Conservation (phyloP, 1,284 basidiomycete genomes). For the Phaffia rhodozyma region DNA sequence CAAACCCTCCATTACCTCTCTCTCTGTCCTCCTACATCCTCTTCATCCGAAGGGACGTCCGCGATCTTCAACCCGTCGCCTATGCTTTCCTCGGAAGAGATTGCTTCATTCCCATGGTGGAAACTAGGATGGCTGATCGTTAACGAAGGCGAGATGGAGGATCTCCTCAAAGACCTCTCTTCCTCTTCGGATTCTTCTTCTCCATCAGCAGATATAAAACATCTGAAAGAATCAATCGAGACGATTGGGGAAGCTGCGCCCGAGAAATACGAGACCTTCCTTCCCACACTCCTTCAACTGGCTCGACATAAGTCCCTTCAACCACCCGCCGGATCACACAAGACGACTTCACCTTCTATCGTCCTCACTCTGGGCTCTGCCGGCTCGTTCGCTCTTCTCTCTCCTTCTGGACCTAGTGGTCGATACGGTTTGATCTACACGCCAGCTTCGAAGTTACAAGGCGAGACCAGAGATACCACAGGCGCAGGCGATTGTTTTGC, state of each 20-base stretch:
- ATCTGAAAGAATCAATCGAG: too few relatives aligned
- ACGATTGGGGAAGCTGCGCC: constrained; percentile 13
- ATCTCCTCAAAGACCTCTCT: constrained; percentile 24
- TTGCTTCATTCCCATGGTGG: constrained; percentile 39
- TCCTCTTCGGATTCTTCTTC: not conserved
- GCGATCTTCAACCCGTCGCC: constrained; percentile 47
- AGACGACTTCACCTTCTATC: constrained; percentile 19
- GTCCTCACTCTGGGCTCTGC: constrained; percentile 31
- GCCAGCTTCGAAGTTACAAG: constrained; percentile 27
- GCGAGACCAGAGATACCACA: constrained; percentile 32
- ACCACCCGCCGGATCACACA: not conserved
- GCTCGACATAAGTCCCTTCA: not conserved
- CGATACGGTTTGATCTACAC: constrained; percentile 20
- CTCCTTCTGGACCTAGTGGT: constrained; percentile 6
- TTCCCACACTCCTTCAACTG: constrained; percentile 1
- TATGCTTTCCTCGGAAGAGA: constrained; percentile 37
- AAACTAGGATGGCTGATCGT: constrained; percentile 41
- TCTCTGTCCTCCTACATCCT: constrained; percentile 22
- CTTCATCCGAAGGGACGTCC: constrained; percentile 22
- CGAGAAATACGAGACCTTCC: constrained; percentile 24
- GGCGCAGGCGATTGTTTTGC: constrained; percentile 38
- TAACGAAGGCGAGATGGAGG: constrained; percentile 41
- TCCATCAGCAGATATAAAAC: not conserved
- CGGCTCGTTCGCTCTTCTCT: constrained; percentile 28
- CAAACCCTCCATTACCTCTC: constrained; percentile 38